These are phyloP conservation scores for Endotrypanum monterogeii DNA, from an alignment of 208 protist genomes.

Conservation along the genomic window DNA sequence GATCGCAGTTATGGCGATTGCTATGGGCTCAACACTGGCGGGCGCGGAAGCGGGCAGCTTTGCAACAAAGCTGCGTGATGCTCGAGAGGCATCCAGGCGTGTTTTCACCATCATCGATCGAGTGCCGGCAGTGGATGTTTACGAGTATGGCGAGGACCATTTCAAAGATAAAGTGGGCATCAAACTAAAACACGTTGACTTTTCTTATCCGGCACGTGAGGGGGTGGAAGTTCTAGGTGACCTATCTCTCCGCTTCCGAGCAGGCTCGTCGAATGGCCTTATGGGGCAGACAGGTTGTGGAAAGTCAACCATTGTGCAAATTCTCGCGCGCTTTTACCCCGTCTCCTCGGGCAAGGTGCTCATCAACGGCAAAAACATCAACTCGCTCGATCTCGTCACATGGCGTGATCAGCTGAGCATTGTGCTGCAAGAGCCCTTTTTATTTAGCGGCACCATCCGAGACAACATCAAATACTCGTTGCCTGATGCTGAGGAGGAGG, in stretches of 20 bases:
- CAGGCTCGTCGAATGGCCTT: conserved; percentile 67
- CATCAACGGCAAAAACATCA: conserved; percentile 37
- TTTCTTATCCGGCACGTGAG: conserved; percentile 63
- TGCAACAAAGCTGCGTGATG: conserved; percentile 59
- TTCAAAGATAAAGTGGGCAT: conserved; percentile 50
- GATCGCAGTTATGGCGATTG: conserved; percentile 52
- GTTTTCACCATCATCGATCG: conserved; percentile 82
- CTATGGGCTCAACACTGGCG: conserved; percentile 61
- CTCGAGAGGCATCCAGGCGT: conserved; percentile 42
- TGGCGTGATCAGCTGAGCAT: conserved; percentile 68
- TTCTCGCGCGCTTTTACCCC: conserved; percentile 70
- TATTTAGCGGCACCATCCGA: conserved; percentile 78
- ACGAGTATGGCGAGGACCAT: conserved; percentile 42
- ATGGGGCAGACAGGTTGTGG: conserved; percentile 89
- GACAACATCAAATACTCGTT: conserved; percentile 77
- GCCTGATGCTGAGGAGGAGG: conserved; percentile 39
- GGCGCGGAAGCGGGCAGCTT: conserved; percentile 69
- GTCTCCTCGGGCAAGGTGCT: conserved; percentile 47
- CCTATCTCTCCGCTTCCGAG: conserved; percentile 39
- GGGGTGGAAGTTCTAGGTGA: conserved; percentile 50
- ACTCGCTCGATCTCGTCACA: conserved; percentile 41
- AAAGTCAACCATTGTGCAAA: conserved; percentile 83
- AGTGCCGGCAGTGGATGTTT: conserved; percentile 59
- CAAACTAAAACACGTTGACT: conserved; percentile 49
- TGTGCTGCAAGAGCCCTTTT: conserved; percentile 80